Evolutionary conservation across 129 eudicot genomes (phyloP).

Genomic region (Helianthus tuberosus): DNA sequence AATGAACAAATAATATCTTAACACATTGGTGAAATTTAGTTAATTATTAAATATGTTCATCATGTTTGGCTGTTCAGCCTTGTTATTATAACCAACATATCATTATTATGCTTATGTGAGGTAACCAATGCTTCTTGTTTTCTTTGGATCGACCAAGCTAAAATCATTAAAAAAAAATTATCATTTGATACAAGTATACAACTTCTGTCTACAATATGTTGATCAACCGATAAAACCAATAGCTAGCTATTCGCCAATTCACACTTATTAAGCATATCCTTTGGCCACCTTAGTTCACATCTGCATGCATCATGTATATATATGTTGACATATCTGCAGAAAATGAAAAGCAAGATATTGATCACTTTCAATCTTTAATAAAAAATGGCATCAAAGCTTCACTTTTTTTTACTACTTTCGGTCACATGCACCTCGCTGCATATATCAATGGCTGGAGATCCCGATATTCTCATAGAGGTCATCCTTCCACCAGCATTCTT

Average conservation of each 20-base stretch:
- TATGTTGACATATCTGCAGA: background rate
- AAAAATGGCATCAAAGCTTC: conserved; percentile 29
- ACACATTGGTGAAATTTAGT: too few relatives aligned
- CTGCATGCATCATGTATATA: conserved; percentile 16
- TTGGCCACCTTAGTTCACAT: too few relatives aligned
- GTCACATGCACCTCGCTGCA: conserved; percentile 18
- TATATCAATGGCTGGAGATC: conserved; percentile 21
- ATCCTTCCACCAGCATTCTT: conserved; percentile 9
- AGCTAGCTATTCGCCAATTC: too few relatives aligned
- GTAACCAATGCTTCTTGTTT: conserved; percentile 2
- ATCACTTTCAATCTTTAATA: background rate
- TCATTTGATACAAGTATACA: too few relatives aligned
- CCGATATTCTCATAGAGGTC: conserved; percentile 33
- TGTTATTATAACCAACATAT: background rate
- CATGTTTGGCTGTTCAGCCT: background rate
- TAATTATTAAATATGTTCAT: too few relatives aligned
- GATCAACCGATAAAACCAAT: conserved; percentile 17
- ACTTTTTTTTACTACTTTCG: conserved; percentile 11
- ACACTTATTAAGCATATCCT: too few relatives aligned
- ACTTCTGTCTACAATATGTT: background rate
- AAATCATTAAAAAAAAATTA: too few relatives aligned
- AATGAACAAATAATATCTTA: too few relatives aligned
- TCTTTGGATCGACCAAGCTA: background rate
- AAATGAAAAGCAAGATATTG: conserved; percentile 7
- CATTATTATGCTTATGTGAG: background rate